These are phyloP conservation scores for Colletotrichum higginsianum DNA, from an alignment of 2,329 filamentous ascomycete genomes.

Conservation along the genomic window DNA sequence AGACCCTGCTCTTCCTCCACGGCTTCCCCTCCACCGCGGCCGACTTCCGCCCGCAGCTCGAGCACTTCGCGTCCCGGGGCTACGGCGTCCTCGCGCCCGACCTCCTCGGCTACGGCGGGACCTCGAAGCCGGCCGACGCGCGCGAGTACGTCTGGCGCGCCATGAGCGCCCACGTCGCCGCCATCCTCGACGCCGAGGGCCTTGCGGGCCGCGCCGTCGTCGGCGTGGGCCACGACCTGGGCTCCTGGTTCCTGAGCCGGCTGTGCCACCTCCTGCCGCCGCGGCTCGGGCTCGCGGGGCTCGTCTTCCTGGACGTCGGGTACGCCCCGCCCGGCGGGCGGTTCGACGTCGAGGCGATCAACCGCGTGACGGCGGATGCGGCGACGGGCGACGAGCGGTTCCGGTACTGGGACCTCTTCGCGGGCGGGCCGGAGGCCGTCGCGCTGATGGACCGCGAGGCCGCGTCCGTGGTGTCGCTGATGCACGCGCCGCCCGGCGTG, in stretches of 20 bases:
- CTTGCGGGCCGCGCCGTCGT: constrained; percentile 71
- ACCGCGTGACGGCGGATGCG: constrained; percentile 48
- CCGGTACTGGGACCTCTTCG: constrained; percentile 37
- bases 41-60: constrained; percentile 60
- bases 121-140: constrained; percentile 82
- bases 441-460: constrained; percentile 24
- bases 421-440: constrained; percentile 10
- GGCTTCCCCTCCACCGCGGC: constrained; percentile 62
- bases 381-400: constrained; percentile 35
- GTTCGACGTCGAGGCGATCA: constrained; percentile 51
- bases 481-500: constrained; percentile 32
- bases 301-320: constrained; percentile 51
- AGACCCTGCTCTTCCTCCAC: constrained; percentile 63
- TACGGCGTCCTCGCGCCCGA: constrained; percentile 62
- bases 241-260: constrained; percentile 51
- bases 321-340: constrained; percentile 47
- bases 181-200: constrained; percentile 84
- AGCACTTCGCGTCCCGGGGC: constrained; percentile 51
- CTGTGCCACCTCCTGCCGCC: constrained; percentile 47
- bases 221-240: constrained; percentile 62
- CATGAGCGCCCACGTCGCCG: constrained; percentile 85
- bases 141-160: constrained; percentile 84
- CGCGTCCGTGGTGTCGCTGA: constrained; percentile 21
- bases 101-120: constrained; percentile 82
- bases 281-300: constrained; percentile 32